A percentile compares a stretch with the other conserved stretches of the same genome.
These are phyloP conservation scores for Calonectria henricotiae DNA, from an alignment of 2,329 filamentous ascomycete species.

Conservation along the genomic window DNA sequence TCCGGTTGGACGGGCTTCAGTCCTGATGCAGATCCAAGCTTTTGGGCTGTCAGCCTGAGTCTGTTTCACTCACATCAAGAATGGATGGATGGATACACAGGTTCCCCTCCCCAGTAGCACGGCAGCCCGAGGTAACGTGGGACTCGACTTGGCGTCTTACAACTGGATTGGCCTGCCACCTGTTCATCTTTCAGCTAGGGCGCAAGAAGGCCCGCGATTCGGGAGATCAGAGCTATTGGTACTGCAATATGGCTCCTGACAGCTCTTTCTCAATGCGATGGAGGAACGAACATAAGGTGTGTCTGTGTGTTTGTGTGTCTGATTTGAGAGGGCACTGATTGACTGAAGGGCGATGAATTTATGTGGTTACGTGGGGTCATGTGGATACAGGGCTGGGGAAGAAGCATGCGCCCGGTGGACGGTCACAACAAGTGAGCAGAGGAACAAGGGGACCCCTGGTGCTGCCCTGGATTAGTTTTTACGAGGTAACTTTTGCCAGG, in stretches of 20 bases:
- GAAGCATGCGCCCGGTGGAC: slow-evolving; percentile 24
- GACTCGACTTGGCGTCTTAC: slow-evolving; percentile 2
- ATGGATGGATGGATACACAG: slow-evolving; percentile 3
- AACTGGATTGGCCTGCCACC: slow-evolving; percentile 1
- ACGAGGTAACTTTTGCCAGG: slow-evolving; percentile 1
- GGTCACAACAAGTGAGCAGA: slow-evolving; percentile 8
- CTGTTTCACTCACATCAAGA: slow-evolving; percentile 7
- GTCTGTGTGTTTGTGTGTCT: slow-evolving; percentile 15
- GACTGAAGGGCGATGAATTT: slow-evolving; percentile 22
- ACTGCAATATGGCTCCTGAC: not conserved
- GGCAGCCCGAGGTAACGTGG: slow-evolving; percentile 6
- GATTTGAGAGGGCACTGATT: not conserved
- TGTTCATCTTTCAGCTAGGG: not conserved
- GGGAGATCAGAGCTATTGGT: not conserved
- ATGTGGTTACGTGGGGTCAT: slow-evolving; percentile 21
- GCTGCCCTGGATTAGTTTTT: slow-evolving; percentile 21
- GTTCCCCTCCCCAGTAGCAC: slow-evolving; percentile 6
- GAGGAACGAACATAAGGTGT: not conserved
- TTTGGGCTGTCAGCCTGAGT: slow-evolving; percentile 14
- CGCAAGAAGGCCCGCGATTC: not conserved
- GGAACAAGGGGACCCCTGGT: slow-evolving; percentile 19
- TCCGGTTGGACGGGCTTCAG: slow-evolving; percentile 15
- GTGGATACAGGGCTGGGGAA: slow-evolving; percentile 19
- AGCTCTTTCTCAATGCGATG: not conserved
- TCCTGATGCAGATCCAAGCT: slow-evolving; percentile 17